phyloP scores from a whole-genome alignment of 495 filamentous ascomycete genomes.

The Daldinia vernicosa region DNA sequence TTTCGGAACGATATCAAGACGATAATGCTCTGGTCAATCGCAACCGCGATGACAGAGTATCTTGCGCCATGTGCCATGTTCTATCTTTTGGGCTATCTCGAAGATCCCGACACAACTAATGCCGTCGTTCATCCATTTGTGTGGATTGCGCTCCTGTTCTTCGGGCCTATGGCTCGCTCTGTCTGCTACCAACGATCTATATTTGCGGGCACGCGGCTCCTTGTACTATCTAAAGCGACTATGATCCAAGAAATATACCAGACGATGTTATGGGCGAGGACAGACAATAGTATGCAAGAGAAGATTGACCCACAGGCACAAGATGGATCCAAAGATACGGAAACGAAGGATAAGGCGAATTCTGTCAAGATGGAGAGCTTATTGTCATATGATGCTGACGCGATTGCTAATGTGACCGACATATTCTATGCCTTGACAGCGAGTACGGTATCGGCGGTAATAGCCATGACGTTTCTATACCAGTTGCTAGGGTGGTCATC shows the following conservation, averaged over 20 bases:
- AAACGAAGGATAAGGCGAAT: not conserved
- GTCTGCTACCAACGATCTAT: constrained; percentile 6
- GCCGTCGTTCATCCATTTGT: not conserved
- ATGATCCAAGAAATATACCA: constrained; percentile 11
- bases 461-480: constrained; percentile 4
- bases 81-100: constrained; percentile 2
- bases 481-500: not conserved
- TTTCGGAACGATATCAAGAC: constrained; percentile 2
- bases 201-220: constrained; percentile 1
- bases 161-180: constrained; percentile 3
- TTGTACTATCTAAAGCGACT: not conserved
- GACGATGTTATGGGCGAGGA: not conserved
- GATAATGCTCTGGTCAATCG: not conserved
- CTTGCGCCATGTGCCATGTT: not conserved
- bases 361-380: constrained; percentile 1
- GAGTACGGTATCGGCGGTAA: not conserved
- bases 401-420: not conserved
- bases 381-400: constrained; percentile 4
- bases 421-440: not conserved
- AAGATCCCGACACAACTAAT: not conserved
- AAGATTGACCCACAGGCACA: not conserved
- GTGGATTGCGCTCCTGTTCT: constrained; percentile 5
- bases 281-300: not conserved
- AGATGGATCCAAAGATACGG: not conserved
- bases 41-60: constrained; percentile 1